These are phyloP conservation scores for Dothistroma septosporum DNA, from an alignment of 2,329 filamentous ascomycete genomes.

Conservation along the genomic window DNA sequence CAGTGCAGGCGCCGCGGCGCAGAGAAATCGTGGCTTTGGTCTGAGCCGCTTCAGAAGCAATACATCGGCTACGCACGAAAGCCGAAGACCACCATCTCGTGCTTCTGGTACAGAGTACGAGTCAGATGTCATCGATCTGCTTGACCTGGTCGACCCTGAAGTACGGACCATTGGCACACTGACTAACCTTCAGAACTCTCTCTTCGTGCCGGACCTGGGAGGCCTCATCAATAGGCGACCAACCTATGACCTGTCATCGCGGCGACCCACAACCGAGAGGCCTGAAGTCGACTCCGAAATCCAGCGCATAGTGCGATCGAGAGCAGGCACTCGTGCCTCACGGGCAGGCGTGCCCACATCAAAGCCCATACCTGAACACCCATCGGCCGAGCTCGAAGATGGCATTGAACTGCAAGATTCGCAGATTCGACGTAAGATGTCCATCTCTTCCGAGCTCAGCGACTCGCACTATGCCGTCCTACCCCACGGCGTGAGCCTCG, in stretches of 20 bases:
- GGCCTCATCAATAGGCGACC: slow-evolving; percentile 69
- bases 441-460: slow-evolving; percentile 64
- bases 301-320: slow-evolving; percentile 17
- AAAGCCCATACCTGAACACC: slow-evolving; percentile 14
- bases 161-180: slow-evolving; percentile 77
- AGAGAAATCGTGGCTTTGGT: slow-evolving; percentile 24
- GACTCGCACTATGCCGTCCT: slow-evolving; percentile 74
- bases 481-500: slow-evolving; percentile 66
- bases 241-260: slow-evolving; percentile 65
- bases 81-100: slow-evolving; percentile 10
- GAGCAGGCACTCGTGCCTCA: slow-evolving; percentile 21
- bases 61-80: slow-evolving; percentile 11
- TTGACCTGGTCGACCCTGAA: slow-evolving; percentile 74
- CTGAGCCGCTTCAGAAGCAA: slow-evolving; percentile 18
- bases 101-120: slow-evolving; percentile 50
- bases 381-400: slow-evolving; percentile 1
- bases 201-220: slow-evolving; percentile 80
- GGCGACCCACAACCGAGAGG: slow-evolving; percentile 37
- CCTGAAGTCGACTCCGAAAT: slow-evolving; percentile 13
- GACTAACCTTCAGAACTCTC: slow-evolving; percentile 84
- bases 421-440: slow-evolving; percentile 34
- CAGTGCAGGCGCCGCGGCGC: slow-evolving; percentile 28
- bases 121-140: slow-evolving; percentile 59
- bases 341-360: slow-evolving; percentile 7
- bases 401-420: slow-evolving; percentile 24